These are phyloP conservation scores for Gonapodya prolifera DNA, from an alignment of 192 early-diverging fungal genomes.

Conservation along the genomic window DNA sequence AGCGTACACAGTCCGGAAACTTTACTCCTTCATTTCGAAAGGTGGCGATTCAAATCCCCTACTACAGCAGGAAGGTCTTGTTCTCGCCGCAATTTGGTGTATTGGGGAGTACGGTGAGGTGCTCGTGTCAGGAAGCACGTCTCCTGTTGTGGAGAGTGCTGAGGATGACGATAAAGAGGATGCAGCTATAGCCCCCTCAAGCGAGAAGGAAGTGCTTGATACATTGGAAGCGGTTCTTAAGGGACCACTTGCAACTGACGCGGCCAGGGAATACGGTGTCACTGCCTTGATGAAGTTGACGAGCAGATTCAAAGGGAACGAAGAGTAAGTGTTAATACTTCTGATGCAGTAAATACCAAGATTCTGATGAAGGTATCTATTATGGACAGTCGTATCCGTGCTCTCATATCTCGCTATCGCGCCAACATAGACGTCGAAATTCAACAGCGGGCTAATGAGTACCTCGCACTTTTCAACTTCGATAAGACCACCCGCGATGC, in stretches of 20 bases:
- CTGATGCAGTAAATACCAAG: too few relatives aligned
- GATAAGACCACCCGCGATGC: conserved; percentile 55
- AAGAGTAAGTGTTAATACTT: not conserved
- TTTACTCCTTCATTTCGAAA: conserved; percentile 49
- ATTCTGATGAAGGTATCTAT: not conserved
- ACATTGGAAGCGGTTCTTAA: conserved; percentile 61
- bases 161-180: conserved; percentile 56
- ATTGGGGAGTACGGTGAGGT: conserved; percentile 96
- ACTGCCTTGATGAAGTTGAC: conserved; percentile 83
- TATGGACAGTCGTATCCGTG: conserved; percentile 28
- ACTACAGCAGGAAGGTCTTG: conserved; percentile 66
- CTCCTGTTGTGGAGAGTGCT: conserved; percentile 25
- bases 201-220: conserved; percentile 61
- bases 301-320: conserved; percentile 48
- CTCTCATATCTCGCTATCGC: conserved; percentile 43
- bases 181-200: conserved; percentile 6
- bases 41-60: conserved; percentile 13
- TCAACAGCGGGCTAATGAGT: conserved; percentile 92
- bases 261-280: conserved; percentile 69
- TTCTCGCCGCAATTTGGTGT: conserved; percentile 81
- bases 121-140: conserved; percentile 33
- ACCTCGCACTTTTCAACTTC: conserved; percentile 51
- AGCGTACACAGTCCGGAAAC: conserved; percentile 77
- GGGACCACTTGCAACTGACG: conserved; percentile 65
- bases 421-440: conserved; percentile 78